Evolutionary conservation across 352 stramenopile genomes (phyloP), one percentile per base, ranked within the genome.

Genomic region (Globisporangium ultimum): DNA sequence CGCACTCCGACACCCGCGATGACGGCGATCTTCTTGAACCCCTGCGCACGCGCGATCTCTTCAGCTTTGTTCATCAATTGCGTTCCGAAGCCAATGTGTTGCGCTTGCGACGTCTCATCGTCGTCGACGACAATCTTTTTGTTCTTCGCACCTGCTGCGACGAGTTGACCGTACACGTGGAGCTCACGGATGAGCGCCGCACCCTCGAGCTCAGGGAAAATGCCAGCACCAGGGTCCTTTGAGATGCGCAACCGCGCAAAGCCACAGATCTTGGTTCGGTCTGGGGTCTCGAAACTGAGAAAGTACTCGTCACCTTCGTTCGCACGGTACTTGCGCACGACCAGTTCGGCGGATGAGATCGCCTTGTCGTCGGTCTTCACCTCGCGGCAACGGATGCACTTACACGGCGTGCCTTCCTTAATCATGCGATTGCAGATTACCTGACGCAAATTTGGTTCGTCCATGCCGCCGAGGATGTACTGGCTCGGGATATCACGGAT

Each of bases 401-500:
- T 74, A 67, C 91, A 98, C 12, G 63, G 67, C 17, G 77, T 84
- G 17, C 87, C 86, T 48, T 71, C 56, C 38, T 76, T 69, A 15
- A 80, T 75, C 88, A 97, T 96, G n/a, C 74, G 75, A 53, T 88
- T 87, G 60, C 80, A 70, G 42, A 97, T 93, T 34, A 93, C 86
- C 61, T 98, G 91, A 13, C 91, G 88, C 63, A 97, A 56, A 68
- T 97, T 97, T 12, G 91, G 90, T 41, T 96, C 88, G 65, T 97
- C 88, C 75, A 96, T 91, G 36, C 92, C 92, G 53, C 91, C 92
- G 21, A 96, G 68, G 67, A 98, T 97, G 63, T 97, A 97, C 70
- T 97, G 86, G 58, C 88, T 96, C 21, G 92, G 92, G 64, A 98
- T 97, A 64, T 98, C 92, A 3, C 92, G 88, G 50, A 98, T 96